Percentiles rank a stretch among this genome's conserved stretches.
Conservation (phyloP, 202 grass and related monocot species). For the Cymbopogon flexuosus region DNA sequence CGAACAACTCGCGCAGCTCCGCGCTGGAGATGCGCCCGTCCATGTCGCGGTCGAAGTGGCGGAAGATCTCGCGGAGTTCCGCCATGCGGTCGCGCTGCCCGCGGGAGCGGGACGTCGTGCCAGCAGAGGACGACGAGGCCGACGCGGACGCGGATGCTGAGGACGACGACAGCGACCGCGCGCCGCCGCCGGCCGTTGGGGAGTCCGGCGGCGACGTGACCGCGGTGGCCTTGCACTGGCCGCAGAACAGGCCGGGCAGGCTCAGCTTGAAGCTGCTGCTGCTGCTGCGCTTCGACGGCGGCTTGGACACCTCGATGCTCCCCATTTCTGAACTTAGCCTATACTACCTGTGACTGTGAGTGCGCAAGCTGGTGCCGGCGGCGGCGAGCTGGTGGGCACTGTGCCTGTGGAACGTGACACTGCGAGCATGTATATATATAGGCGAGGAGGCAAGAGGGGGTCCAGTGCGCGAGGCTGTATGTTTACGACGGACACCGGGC, state of each 20-base stretch:
- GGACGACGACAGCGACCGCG: slow-evolving; percentile 25
- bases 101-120: slow-evolving; percentile 10
- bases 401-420: not conserved
- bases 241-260: slow-evolving; percentile 39
- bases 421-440: slow-evolving; percentile 18
- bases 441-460: not conserved
- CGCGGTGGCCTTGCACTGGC: slow-evolving; percentile 44
- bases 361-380: not conserved
- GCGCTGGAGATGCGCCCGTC: slow-evolving; percentile 61
- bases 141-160: slow-evolving; percentile 8
- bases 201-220: slow-evolving; percentile 42
- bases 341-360: no score
- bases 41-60: slow-evolving; percentile 74
- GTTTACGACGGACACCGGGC: not conserved
- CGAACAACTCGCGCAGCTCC: slow-evolving; percentile 66
- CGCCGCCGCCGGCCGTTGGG: slow-evolving; percentile 20
- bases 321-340: slow-evolving; percentile 26
- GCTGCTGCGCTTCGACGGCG: slow-evolving; percentile 39
- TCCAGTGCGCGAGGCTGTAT: no score
- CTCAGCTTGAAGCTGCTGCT: slow-evolving; percentile 62
- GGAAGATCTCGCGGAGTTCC: slow-evolving; percentile 67
- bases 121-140: slow-evolving; percentile 9
- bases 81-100: slow-evolving; percentile 35
- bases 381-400: not conserved
- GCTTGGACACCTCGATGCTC: slow-evolving; percentile 36